Conservation (phyloP, 345 rosid species). For the Nephelium lappaceum region DNA sequence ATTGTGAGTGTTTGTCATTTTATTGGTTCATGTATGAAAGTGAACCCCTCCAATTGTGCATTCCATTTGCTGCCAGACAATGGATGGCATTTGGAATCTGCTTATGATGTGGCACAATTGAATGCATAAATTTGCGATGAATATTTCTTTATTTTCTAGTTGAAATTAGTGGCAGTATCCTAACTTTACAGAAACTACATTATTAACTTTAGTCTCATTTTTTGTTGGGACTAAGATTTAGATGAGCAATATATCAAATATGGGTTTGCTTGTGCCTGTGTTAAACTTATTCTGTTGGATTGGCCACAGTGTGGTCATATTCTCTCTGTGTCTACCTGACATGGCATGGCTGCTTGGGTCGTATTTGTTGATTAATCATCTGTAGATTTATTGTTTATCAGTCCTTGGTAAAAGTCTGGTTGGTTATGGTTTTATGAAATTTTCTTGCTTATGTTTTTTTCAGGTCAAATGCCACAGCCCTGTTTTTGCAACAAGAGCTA, state of each 20-base stretch:
- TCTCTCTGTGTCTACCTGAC: background rate
- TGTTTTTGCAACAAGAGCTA: constrained; percentile 92
- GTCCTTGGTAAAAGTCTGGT: background rate
- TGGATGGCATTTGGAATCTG: background rate
- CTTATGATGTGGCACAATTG: background rate
- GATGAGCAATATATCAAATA: background rate
- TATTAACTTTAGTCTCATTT: background rate
- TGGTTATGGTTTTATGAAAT: background rate
- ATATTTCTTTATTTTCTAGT: no score
- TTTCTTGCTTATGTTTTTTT: constrained; percentile 13
- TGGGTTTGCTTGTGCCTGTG: background rate
- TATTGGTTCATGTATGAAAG: background rate
- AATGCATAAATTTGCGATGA: background rate
- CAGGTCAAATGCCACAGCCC: constrained; percentile 88
- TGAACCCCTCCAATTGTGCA: background rate
- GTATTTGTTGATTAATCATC: background rate
- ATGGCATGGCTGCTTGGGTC: background rate
- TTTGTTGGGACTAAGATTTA: background rate
- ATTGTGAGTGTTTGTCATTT: background rate
- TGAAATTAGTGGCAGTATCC: background rate
- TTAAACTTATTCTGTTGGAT: background rate
- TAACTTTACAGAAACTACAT: background rate
- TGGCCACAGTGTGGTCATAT: background rate
- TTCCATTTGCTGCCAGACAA: background rate
- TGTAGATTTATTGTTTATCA: constrained; percentile 7